Evolutionary conservation across 148 eudicot species (phyloP).

Genomic region (Hydrangea macrophylla): DNA sequence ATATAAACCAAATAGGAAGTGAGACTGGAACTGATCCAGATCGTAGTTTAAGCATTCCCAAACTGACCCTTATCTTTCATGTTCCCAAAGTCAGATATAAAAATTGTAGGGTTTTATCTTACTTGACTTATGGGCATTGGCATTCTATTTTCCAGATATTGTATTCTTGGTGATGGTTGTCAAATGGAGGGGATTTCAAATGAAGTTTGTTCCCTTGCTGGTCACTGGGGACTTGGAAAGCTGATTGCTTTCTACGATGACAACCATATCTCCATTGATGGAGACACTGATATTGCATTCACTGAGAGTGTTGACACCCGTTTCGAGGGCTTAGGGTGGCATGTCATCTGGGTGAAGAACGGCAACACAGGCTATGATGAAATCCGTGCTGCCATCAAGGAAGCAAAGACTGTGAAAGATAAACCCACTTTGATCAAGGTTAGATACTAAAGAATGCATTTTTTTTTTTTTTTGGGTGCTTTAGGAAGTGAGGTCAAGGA

Average conservation of each 20-base stretch:
- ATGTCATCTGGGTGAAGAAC: slow-evolving; percentile 96
- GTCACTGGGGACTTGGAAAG: slow-evolving; percentile 98
- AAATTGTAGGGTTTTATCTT: background rate
- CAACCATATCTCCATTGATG: slow-evolving; percentile 97
- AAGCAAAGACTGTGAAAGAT: slow-evolving; percentile 92
- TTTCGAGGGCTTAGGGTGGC: slow-evolving; percentile 98
- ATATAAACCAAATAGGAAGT: too few relatives aligned
- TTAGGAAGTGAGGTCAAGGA: background rate
- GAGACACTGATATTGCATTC: slow-evolving; percentile 94
- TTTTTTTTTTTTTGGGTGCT: background rate
- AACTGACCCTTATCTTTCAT: background rate
- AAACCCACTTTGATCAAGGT: slow-evolving; percentile 97
- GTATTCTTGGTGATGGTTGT: slow-evolving; percentile 88
- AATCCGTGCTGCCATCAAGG: slow-evolving; percentile 96
- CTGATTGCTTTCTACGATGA: slow-evolving; percentile 97
- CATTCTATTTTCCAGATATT: slow-evolving; percentile 39
- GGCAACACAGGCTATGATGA: slow-evolving; percentile 96
- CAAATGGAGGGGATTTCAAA: slow-evolving; percentile 97
- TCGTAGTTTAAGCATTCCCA: too few relatives aligned
- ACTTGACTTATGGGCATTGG: slow-evolving; percentile 12
- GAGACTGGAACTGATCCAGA: too few relatives aligned
- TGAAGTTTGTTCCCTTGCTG: slow-evolving; percentile 97
- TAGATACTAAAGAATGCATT: background rate
- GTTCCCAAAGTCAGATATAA: background rate
- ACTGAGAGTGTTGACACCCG: slow-evolving; percentile 86